Evolutionary conservation across 441 rosid genomes (phyloP), one percentile per base, ranked within the genome.

Genomic region (Manihot esculenta): DNA sequence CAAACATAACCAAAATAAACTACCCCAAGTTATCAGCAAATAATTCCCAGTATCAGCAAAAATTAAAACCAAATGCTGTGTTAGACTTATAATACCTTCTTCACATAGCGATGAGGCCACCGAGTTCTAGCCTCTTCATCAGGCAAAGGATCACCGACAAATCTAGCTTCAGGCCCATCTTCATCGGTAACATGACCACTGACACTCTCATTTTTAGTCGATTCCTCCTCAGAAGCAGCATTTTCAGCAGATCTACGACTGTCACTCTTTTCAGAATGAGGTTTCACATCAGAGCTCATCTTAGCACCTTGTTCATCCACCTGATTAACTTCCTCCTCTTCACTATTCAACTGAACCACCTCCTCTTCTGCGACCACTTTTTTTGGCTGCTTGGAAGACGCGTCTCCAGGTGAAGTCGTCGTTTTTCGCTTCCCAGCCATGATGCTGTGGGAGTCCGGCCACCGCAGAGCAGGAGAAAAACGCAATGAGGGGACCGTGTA

Each of bases 31-130:
- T 14, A 54, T 17, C 7, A 48, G 1, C 6, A 3, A 48, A 5
- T 15, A 48, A 15, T 15, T 4, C 20, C 53, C 53, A 48, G n/a
- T 48, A 7, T 48, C 8, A 48, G 8, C 53, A 20, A 48, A 48
- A 48, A 7, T 48, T 48, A 51, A 51, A 51, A 51, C 18, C 11
- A 51, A 51, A 38, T 38, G 8, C 1, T 38, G 7, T 38, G 42
- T 38, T 5, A 38, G 42, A 38, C 1, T 7, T 51, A 7, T 23
- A 26, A 10, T 77, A 79, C 80, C 84, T 76, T 76, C 23, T 27
- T 70, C 48, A 27, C 53, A 49, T 89, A 89, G 48, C 91, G 78
- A 9, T 83, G 75, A 0, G 90, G 86, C 95, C 95, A 91, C 3
- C 77, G 78, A 1, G 12, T 64, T 70, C 76, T 73, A 0, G 97